Evolutionary conservation across 768 basidiomycete genomes (phyloP), one percentile per base, ranked within the genome.

Genomic region (Leucocoprinus sp.): DNA sequence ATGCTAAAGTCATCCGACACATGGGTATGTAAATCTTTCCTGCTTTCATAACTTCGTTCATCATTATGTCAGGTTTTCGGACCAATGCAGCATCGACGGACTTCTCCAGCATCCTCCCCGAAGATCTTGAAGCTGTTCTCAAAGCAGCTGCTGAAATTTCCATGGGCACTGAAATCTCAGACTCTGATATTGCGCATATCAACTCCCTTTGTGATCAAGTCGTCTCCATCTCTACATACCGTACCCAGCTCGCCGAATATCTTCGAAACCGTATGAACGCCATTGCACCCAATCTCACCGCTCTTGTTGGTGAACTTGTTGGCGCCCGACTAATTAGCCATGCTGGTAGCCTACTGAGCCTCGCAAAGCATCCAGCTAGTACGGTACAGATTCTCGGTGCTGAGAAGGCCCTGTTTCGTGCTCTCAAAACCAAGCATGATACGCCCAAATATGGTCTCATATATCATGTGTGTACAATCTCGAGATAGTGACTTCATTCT

Each of bases 371-470:
- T 67, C 95, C 95, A 21, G 95, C 95, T 1, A 93, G 89, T 62
- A 99, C 95, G 5, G 91, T 99, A 11, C 95, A 99, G 64, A 99
- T 99, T 54, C 76, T 98, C 19, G 95, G 95, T 54, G 95, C 95
- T 6, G 95, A 99, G 67, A 99, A 99, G 62, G 95, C 95, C 2
- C 76, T 99, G 19, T 99, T 99, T 78, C 72, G 95, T 41, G 95
- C 95, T 1, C 75, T 99, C 50, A 99, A 99, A 71, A 98, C 95
- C 37, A 99, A 98, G 75, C 90, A 97, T 52, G 95, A 97, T 69
- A 97, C 95, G 50, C 93, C 95, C 19, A 99, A 99, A 69, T 98
- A 99, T 59, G 96, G 96, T 50, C 72, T 98, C n/a, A 98, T 99
- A 55, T 99, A 97, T 67, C 96, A 98, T 69, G 90, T 87, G 62